These are phyloP conservation scores for Pseudogymnoascus sp. DNA, from an alignment of 2,329 filamentous ascomycete genomes.

Conservation along the genomic window DNA sequence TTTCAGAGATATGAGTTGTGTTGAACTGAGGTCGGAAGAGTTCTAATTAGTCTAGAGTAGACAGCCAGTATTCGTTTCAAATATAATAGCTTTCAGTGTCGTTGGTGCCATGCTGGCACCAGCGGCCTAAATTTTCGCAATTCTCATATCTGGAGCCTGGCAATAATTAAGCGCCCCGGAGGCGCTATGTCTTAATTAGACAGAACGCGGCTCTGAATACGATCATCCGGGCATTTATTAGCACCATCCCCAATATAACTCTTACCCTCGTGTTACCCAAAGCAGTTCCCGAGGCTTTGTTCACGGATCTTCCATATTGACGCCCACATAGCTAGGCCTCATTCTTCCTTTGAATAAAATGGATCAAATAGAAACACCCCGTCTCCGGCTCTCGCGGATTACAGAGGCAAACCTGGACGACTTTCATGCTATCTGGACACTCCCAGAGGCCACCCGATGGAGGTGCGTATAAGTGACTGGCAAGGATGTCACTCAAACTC, in stretches of 20 bases:
- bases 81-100: background rate
- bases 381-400: slow-evolving; percentile 4
- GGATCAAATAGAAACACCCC: slow-evolving; percentile 7
- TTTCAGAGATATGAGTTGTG: background rate
- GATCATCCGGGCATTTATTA: background rate
- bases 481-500: background rate
- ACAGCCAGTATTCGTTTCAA: background rate
- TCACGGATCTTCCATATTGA: background rate
- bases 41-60: background rate
- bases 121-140: background rate
- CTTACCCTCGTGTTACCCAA: background rate
- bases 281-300: background rate
- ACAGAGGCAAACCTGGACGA: background rate
- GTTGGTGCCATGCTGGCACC: background rate
- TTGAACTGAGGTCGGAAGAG: background rate
- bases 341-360: background rate
- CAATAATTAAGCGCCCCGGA: background rate
- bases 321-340: background rate
- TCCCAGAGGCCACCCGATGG: slow-evolving; percentile 11
- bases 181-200: background rate
- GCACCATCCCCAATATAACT: background rate
- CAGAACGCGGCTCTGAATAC: background rate
- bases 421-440: slow-evolving; percentile 13
- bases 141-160: background rate
- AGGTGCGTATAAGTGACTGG: background rate